Conservation (phyloP, 1,284 basidiomycete genomes). For the Trametes polyzona region DNA sequence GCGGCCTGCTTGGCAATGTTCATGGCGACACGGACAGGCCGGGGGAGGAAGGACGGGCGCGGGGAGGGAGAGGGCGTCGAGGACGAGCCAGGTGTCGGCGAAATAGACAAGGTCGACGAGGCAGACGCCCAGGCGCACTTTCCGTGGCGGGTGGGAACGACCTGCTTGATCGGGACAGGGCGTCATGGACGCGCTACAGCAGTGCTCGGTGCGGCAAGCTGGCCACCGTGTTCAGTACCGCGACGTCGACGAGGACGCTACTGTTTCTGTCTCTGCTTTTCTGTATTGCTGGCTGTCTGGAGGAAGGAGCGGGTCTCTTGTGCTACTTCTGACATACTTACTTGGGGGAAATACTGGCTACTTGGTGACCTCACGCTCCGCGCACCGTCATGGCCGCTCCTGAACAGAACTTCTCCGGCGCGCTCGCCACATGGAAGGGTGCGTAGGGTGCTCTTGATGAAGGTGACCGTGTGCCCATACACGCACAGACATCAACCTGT, state of each 20-base stretch:
- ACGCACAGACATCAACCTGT: slow-evolving; percentile 78
- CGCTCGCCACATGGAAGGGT: slow-evolving; percentile 89
- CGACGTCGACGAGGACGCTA: slow-evolving; percentile 13
- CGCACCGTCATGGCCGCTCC: slow-evolving; percentile 15
- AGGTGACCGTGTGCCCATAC: neutral
- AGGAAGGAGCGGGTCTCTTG: slow-evolving; percentile 22
- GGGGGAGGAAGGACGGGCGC: slow-evolving; percentile 1
- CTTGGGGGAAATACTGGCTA: neutral
- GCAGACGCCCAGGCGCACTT: slow-evolving; percentile 13
- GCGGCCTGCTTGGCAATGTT: slow-evolving; percentile 24
- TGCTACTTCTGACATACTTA: neutral
- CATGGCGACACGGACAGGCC: slow-evolving; percentile 17
- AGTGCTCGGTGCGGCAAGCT: neutral
- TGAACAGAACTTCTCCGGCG: slow-evolving; percentile 85
- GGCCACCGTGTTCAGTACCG: neutral
- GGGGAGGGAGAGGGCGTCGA: slow-evolving; percentile 13
- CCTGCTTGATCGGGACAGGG: slow-evolving; percentile 18
- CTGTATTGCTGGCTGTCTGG: neutral
- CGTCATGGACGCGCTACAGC: slow-evolving; percentile 18
- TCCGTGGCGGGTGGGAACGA: slow-evolving; percentile 20
- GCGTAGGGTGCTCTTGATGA: slow-evolving; percentile 21
- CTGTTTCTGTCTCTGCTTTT: neutral
- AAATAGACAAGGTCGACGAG: slow-evolving; percentile 9
- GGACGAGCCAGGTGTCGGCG: slow-evolving; percentile 19
- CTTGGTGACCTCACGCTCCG: neutral